Conservation (phyloP, 192 early-diverging fungal genomes). For the Coemansia brasiliensis region DNA sequence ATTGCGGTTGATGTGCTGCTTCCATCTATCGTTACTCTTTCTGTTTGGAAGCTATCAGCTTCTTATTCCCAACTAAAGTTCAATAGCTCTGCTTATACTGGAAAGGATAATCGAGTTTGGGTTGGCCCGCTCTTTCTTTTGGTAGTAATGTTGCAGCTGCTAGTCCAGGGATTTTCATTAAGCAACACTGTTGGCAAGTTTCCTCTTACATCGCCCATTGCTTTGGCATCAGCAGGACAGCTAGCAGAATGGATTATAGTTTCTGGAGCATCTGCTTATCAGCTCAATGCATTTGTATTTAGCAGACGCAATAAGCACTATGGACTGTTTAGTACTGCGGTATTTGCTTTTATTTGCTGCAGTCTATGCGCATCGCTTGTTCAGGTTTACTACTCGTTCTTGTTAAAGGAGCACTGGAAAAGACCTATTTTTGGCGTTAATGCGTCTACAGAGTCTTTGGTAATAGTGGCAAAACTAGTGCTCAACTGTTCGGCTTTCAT, state of each 20-base stretch:
- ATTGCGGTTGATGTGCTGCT: constrained; percentile 18
- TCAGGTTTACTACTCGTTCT: constrained; percentile 23
- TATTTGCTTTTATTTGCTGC: constrained; percentile 2
- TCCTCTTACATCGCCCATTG: neutral
- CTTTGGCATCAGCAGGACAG: neutral
- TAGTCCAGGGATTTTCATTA: constrained; percentile 5
- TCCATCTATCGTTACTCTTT: neutral
- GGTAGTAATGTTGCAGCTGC: constrained; percentile 3
- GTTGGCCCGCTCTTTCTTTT: constrained; percentile 26
- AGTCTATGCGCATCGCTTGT: neutral
- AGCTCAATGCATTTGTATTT: constrained; percentile 12
- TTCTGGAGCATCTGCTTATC: neutral
- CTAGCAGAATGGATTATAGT: constrained; percentile 7
- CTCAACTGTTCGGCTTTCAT: neutral
- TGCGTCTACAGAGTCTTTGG: neutral
- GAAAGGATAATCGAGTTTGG: constrained; percentile 35
- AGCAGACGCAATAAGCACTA: constrained; percentile 9
- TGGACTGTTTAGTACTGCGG: constrained; percentile 19
- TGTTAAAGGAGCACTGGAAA: constrained; percentile 17
- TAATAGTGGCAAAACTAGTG: neutral
- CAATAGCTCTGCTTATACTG: neutral
- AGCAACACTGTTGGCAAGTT: neutral
- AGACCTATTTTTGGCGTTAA: constrained; percentile 7
- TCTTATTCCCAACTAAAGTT: neutral
- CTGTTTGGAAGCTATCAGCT: constrained; percentile 13